These are phyloP conservation scores for Termitomyces titanicus DNA, from an alignment of 768 basidiomycete species.

Conservation along the genomic window DNA sequence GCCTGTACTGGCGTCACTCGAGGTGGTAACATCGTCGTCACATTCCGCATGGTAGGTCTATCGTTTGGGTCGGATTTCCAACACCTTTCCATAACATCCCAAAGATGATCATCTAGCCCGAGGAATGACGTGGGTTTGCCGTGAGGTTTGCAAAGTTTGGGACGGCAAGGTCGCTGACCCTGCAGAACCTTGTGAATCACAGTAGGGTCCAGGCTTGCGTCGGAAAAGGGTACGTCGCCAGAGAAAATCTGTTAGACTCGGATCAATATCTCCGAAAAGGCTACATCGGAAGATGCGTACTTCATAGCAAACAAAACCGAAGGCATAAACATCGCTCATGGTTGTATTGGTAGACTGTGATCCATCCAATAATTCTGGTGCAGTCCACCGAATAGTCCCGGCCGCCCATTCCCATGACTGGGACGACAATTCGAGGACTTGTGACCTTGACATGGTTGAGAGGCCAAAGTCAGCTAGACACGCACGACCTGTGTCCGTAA, in stretches of 20 bases:
- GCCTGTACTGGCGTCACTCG: background rate
- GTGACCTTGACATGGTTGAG: constrained; percentile 14
- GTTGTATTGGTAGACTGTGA: constrained; percentile 11
- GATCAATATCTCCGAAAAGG: background rate
- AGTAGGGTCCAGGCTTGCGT: constrained; percentile 10
- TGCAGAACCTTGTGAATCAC: constrained; percentile 16
- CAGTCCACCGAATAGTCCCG: constrained; percentile 17
- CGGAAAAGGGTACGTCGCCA: constrained; percentile 21
- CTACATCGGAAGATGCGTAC: constrained; percentile 11
- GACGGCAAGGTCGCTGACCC: constrained; percentile 4
- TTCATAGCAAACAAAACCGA: constrained; percentile 30
- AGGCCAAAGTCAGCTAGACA: constrained; percentile 19
- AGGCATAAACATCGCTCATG: constrained; percentile 30
- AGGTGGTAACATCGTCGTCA: constrained; percentile 12
- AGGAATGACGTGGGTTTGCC: constrained; percentile 3
- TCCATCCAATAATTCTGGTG: constrained; percentile 14
- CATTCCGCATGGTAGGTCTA: constrained; percentile 20
- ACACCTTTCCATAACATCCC: constrained; percentile 24
- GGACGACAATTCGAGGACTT: constrained; percentile 9
- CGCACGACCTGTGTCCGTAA: constrained; percentile 12
- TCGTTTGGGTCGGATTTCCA: constrained; percentile 24
- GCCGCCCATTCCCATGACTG: constrained; percentile 4
- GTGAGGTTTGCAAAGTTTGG: constrained; percentile 17
- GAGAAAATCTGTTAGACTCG: constrained; percentile 22
- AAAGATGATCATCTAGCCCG: constrained; percentile 27